phyloP scores from a whole-genome alignment of 1,139 yeast species.

The Suhomyces bokatorum region DNA sequence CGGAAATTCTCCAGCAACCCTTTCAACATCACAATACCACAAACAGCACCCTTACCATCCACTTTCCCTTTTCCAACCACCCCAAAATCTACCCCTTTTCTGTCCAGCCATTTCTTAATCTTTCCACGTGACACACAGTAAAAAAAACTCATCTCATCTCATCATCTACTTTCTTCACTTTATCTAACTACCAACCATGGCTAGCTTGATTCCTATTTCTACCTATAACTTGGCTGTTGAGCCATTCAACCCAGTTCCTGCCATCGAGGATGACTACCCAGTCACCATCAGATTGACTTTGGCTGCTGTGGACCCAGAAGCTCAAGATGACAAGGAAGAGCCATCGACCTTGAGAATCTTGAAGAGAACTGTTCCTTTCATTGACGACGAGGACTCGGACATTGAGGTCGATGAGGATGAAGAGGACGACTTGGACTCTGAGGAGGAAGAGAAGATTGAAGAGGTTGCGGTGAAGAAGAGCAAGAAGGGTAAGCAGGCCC shows the following conservation, averaged over 20 bases:
- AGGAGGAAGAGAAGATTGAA: slow-evolving; percentile 48
- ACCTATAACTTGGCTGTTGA: slow-evolving; percentile 79
- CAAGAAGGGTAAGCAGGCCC: slow-evolving; percentile 22
- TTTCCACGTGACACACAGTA: slow-evolving; percentile 12
- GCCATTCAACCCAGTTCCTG: slow-evolving; percentile 87
- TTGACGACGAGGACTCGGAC: slow-evolving; percentile 48
- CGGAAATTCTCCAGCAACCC: too few relatives aligned
- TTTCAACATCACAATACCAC: too few relatives aligned
- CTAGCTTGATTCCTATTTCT: slow-evolving; percentile 75
- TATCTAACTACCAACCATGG: slow-evolving; percentile 39
- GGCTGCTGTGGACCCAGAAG: slow-evolving; percentile 92
- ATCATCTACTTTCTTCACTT: slow-evolving; percentile 9
- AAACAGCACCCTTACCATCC: background rate
- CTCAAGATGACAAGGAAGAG: slow-evolving; percentile 73
- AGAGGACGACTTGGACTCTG: slow-evolving; percentile 54
- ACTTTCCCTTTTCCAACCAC: background rate
- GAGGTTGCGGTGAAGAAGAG: slow-evolving; percentile 27
- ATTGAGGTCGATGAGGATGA: slow-evolving; percentile 47
- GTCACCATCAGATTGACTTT: slow-evolving; percentile 87
- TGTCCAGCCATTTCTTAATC: background rate
- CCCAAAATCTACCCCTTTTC: background rate
- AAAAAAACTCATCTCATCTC: slow-evolving; percentile 16
- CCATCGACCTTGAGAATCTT: slow-evolving; percentile 90
- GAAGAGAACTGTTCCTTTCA: slow-evolving; percentile 63
- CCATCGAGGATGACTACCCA: slow-evolving; percentile 83